Base-by-base conservation (phyloP, 2,329 filamentous ascomycete genomes). In the Mycogone perniciosa region DNA sequence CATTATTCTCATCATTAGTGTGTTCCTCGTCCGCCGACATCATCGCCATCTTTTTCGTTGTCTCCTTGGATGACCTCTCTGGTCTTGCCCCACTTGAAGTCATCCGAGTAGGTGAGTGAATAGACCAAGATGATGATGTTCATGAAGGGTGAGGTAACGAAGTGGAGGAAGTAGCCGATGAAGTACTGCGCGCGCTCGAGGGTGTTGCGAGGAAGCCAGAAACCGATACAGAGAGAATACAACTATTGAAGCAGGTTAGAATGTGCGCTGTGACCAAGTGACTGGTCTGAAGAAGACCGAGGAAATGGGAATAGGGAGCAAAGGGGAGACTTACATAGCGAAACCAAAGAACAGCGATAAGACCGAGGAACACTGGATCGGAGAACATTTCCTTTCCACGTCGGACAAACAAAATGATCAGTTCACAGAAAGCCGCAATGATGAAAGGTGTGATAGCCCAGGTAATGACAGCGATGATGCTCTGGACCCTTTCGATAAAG, bases 41-140 rank as follows among this genome's bases (percentile, higher is more conserved):
- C 57, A 6, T 60, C 62, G 8, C 55, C 57, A 3, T 60, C 45
- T 40, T 64, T 62, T 26, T 65, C 63, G 1, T 42, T 58, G 5
- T 61, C 61, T 3, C 56, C 62, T 8, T 54, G 52, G 30, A 70
- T 49, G 33, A 72, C 68, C 31, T 71, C 67, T 2, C 69, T 59
- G 1, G 72, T 74, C 61, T 74, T 74, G 11, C 71, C 72, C 72
- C 71, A 74, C 51, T 68, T 70, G 60, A 74, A 74, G 56, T 72
- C 69, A 50, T 75, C 71, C 5, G 71, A 68, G 46, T 73, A 61
- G 41, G 68, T 59, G 13, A 74, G 61, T 1, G 72, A 72, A 51
- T 73, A 74, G 1, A 67, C 54, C 9, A 74, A 53, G 31, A 74
- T 66, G 37, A 71, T 60, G 29, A 74, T 68, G 57, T 74, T 74